phyloP scores from a whole-genome alignment of 441 rosid species.

The Mallotus repandus region DNA sequence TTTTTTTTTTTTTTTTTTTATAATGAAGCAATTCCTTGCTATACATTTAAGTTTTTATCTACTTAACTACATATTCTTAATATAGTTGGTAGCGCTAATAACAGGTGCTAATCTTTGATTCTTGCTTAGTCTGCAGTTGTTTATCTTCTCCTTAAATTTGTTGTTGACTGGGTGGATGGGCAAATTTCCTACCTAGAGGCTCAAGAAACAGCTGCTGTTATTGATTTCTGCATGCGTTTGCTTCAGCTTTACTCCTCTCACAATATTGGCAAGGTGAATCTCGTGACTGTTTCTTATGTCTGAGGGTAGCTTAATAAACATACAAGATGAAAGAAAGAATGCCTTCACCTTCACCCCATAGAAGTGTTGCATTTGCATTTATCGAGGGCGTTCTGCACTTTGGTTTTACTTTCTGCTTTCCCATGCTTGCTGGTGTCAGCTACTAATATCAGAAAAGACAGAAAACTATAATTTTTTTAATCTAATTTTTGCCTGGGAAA shows the following conservation, averaged over 20 bases:
- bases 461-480: too few species aligned
- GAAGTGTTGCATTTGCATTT: slow-evolving; percentile 1
- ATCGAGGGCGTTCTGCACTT: background rate
- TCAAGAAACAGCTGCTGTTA: slow-evolving; percentile 67
- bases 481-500: too few species aligned
- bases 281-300: slow-evolving; percentile 11
- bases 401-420: background rate
- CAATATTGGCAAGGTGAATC: slow-evolving; percentile 91
- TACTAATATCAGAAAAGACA: too few species aligned
- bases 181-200: slow-evolving; percentile 91
- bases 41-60: background rate
- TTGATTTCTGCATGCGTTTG: slow-evolving; percentile 91
- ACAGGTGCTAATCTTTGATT: slow-evolving; percentile 29
- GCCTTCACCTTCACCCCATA: background rate
- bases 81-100: background rate
- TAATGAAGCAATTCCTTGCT: background rate
- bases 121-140: slow-evolving; percentile 86
- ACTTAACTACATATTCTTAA: background rate
- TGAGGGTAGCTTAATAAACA: background rate
- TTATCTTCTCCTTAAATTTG: slow-evolving; percentile 86
- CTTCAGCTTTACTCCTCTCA: slow-evolving; percentile 93
- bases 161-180: slow-evolving; percentile 97
- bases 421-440: too few species aligned
- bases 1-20: background rate
- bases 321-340: background rate